These are phyloP conservation scores for Paecilomyces sp. DNA, from an alignment of 2,329 filamentous ascomycete species.

Conservation along the genomic window DNA sequence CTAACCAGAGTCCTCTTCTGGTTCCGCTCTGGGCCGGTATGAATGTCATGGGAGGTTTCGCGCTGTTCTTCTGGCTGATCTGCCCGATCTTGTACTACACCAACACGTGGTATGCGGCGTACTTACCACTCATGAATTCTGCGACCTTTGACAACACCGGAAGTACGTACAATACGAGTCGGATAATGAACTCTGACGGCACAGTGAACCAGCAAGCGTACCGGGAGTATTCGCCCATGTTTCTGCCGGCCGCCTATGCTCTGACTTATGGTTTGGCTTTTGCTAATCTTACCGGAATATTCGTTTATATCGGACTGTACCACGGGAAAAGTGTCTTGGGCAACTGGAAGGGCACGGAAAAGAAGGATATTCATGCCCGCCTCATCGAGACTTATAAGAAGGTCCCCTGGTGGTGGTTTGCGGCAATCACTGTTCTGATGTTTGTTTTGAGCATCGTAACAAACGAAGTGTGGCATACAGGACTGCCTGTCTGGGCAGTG, in stretches of 20 bases:
- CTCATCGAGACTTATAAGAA: constrained; percentile 34
- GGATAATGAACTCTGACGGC: constrained; percentile 52
- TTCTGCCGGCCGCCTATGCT: constrained; percentile 53
- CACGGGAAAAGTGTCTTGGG: constrained; percentile 29
- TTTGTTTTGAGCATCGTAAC: constrained; percentile 30
- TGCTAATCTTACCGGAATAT: constrained; percentile 57
- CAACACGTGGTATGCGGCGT: constrained; percentile 52
- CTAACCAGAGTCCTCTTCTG: constrained; percentile 59
- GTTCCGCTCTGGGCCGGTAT: constrained; percentile 48
- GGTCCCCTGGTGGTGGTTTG: constrained; percentile 44
- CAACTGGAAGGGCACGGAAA: constrained; percentile 25
- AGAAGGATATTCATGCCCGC: constrained; percentile 37
- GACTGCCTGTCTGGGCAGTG: constrained; percentile 40
- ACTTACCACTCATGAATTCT: constrained; percentile 55
- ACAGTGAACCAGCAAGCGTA: constrained; percentile 55
- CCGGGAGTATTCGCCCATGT: constrained; percentile 58
- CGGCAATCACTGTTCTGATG: constrained; percentile 28
- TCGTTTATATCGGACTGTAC: constrained; percentile 31
- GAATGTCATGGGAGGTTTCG: constrained; percentile 39
- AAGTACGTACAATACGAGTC: constrained; percentile 50
- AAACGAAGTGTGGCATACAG: constrained; percentile 38
- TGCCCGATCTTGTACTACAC: constrained; percentile 42
- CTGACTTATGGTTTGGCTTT: constrained; percentile 56
- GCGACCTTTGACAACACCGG: constrained; percentile 61
- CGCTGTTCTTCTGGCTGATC: constrained; percentile 37